Evolutionary conservation across 148 eudicot genomes (phyloP).

Genomic region (Vaccinium vitisidaea): DNA sequence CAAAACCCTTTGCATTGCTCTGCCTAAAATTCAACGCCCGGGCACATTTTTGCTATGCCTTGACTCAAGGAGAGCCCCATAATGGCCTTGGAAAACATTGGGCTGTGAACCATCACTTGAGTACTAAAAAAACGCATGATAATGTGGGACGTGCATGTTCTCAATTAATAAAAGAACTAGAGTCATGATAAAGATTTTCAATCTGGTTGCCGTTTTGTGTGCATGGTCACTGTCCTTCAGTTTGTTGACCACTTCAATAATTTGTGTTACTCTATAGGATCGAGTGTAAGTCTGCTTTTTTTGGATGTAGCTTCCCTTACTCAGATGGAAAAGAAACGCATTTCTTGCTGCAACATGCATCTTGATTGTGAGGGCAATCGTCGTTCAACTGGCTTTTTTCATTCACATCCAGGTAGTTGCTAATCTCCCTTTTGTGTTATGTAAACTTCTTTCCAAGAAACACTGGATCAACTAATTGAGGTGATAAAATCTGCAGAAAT

Average conservation of each 20-base stretch:
- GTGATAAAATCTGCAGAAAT: slow-evolving; percentile 11
- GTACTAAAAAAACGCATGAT: not conserved
- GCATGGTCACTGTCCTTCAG: not conserved
- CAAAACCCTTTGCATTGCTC: no score
- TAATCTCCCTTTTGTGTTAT: not conserved
- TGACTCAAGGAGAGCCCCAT: no score
- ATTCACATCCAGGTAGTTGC: slow-evolving; percentile 23
- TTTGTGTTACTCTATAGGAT: not conserved
- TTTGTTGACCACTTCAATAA: not conserved
- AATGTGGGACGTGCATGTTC: not conserved
- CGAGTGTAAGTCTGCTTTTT: not conserved
- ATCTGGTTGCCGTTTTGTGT: not conserved
- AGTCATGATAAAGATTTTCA: not conserved
- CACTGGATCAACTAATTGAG: not conserved
- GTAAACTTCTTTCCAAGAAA: not conserved
- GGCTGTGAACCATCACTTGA: not conserved
- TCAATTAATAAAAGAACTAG: not conserved
- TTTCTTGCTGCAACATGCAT: slow-evolving; percentile 28
- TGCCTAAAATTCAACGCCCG: no score
- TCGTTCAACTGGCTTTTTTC: slow-evolving; percentile 21
- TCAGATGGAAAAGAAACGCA: slow-evolving; percentile 30
- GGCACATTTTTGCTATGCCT: no score
- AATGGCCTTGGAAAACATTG: no score
- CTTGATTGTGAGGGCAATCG: slow-evolving; percentile 22
- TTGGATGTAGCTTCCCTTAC: slow-evolving; percentile 15